Evolutionary conservation across 75 land plant species (phyloP).

Genomic region (Cupressus sempervirens): DNA sequence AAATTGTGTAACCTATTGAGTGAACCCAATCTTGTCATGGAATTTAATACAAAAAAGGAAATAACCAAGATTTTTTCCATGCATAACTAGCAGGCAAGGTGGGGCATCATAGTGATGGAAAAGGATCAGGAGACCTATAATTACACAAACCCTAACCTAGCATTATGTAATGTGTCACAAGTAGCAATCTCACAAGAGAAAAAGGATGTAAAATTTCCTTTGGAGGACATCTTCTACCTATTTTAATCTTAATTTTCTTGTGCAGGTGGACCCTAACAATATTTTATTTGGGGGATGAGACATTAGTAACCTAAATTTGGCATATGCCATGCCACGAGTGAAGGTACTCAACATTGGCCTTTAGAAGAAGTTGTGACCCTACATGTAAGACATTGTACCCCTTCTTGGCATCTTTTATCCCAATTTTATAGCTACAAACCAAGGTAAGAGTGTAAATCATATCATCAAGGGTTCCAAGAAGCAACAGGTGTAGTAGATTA

Average conservation of each 20-base stretch:
- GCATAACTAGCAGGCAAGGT: too few relatives aligned
- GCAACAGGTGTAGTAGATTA: slow-evolving; percentile 69
- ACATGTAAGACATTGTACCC: slow-evolving; percentile 88
- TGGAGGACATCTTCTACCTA: neutral
- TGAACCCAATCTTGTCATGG: too few relatives aligned
- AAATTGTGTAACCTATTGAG: too few relatives aligned
- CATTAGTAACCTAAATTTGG: slow-evolving; percentile 86
- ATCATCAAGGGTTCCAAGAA: slow-evolving; percentile 89
- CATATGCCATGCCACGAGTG: slow-evolving; percentile 92
- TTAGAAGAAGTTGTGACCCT: slow-evolving; percentile 90
- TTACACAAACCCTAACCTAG: too few relatives aligned
- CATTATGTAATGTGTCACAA: too few relatives aligned
- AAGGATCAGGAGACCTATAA: too few relatives aligned
- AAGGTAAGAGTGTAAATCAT: slow-evolving; percentile 76
- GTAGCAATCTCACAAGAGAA: too few relatives aligned
- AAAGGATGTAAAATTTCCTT: neutral
- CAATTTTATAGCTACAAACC: slow-evolving; percentile 94
- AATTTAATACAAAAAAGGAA: too few relatives aligned
- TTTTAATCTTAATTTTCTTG: slow-evolving; percentile 3
- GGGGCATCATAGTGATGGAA: too few relatives aligned
- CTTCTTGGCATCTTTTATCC: slow-evolving; percentile 92
- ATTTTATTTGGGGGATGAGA: slow-evolving; percentile 96
- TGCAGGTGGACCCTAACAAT: slow-evolving; percentile 87
- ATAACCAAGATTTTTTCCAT: too few relatives aligned
- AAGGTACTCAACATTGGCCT: slow-evolving; percentile 88